phyloP scores from a whole-genome alignment of 1,139 yeast genomes.

The Saccharomyces hybrid region DNA sequence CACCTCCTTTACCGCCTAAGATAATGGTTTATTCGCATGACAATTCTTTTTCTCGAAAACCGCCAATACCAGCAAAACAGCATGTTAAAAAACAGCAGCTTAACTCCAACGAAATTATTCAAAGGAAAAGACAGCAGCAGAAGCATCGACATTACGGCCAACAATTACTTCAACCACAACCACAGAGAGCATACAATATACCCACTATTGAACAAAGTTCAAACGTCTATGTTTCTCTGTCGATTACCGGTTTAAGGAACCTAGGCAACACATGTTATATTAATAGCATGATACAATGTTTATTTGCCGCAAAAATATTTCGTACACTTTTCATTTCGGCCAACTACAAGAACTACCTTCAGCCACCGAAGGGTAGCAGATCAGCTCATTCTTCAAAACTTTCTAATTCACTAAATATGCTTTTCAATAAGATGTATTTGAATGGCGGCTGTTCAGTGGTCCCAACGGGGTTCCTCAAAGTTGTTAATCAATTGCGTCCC shows the following conservation, averaged over 20 bases:
- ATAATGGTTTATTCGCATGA: constrained; percentile 4
- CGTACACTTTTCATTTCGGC: constrained; percentile 39
- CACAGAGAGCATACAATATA: constrained; percentile 13
- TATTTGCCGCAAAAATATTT: constrained; percentile 47
- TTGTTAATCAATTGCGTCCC: constrained; percentile 50
- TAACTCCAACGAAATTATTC: neutral
- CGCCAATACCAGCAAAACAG: constrained; percentile 1
- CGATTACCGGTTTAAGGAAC: constrained; percentile 60
- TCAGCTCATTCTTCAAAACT: constrained; percentile 28
- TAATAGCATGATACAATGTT: constrained; percentile 59
- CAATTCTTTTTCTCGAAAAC: neutral
- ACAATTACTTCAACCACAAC: constrained; percentile 1
- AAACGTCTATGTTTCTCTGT: constrained; percentile 35
- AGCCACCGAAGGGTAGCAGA: constrained; percentile 6
- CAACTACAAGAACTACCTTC: constrained; percentile 38
- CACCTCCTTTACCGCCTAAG: constrained; percentile 18
- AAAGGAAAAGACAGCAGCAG: neutral
- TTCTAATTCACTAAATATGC: constrained; percentile 42
- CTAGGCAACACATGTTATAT: constrained; percentile 70
- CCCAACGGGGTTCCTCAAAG: constrained; percentile 55
- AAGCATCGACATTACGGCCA: constrained; percentile 3
- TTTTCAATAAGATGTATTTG: constrained; percentile 41
- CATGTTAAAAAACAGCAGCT: neutral
- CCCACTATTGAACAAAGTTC: constrained; percentile 37
- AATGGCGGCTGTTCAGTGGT: constrained; percentile 58